Conservation (phyloP, 148 eudicot genomes). For the Cornus florida region DNA sequence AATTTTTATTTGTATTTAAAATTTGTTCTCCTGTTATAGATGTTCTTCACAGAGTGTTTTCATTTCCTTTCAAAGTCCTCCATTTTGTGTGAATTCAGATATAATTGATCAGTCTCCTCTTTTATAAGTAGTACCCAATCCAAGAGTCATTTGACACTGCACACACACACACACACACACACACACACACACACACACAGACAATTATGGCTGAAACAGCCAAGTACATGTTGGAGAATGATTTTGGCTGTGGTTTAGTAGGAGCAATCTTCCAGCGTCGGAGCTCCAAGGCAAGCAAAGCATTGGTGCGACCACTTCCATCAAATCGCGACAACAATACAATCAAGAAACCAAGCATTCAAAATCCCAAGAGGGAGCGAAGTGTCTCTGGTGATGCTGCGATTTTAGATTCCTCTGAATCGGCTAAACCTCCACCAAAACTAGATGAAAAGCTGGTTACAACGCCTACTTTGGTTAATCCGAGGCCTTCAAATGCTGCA, state of each 20-base stretch:
- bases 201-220: constrained; percentile 26
- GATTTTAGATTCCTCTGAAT: background rate
- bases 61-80: background rate
- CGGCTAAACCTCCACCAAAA: constrained; percentile 6
- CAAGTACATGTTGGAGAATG: constrained; percentile 25
- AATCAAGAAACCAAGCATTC: background rate
- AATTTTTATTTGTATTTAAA: background rate
- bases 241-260: constrained; percentile 51
- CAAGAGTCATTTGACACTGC: background rate
- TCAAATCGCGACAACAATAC: constrained; percentile 4
- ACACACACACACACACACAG: background rate
- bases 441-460: constrained; percentile 9
- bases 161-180: background rate
- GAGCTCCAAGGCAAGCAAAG: constrained; percentile 18
- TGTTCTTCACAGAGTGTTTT: background rate
- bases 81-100: background rate
- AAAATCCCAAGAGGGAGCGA: background rate
- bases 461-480: constrained; percentile 15
- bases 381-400: background rate
- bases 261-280: constrained; percentile 34
- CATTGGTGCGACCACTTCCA: constrained; percentile 21
- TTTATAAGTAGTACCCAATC: background rate
- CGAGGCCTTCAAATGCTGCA: constrained; percentile 29
- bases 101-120: background rate
- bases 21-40: background rate